Evolutionary conservation across 805 yeast species (phyloP).

Genomic region (Metschnikowia kunwiensis): DNA sequence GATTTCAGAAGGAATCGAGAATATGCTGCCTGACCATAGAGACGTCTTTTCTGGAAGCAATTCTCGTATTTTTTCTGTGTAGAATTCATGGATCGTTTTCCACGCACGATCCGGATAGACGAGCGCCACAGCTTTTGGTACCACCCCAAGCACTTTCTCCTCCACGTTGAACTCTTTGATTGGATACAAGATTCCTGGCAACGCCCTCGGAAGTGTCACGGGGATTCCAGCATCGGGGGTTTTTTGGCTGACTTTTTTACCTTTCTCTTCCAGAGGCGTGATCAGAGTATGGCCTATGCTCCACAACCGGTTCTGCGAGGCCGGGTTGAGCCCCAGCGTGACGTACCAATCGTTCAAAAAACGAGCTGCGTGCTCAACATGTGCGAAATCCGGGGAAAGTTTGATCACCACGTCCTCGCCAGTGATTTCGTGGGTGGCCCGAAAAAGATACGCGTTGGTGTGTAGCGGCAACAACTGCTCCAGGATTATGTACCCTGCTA

Average conservation of each 20-base stretch:
- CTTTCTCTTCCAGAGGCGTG: no score
- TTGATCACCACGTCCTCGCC: constrained; percentile 21
- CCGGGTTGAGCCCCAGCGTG: constrained; percentile 25
- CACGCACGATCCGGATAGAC: constrained; percentile 22
- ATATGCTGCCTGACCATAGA: constrained; percentile 12
- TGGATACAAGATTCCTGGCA: constrained; percentile 32
- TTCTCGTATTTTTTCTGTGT: constrained; percentile 9
- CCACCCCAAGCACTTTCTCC: constrained; percentile 2
- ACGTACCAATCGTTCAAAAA: constrained; percentile 36
- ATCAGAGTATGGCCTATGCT: constrained; percentile 10
- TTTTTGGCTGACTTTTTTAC: background rate
- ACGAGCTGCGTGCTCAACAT: constrained; percentile 23
- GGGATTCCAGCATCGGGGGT: constrained; percentile 13
- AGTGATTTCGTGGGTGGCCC: constrained; percentile 18
- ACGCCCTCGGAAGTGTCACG: constrained; percentile 25
- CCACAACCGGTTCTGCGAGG: constrained; percentile 18
- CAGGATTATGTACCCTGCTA: constrained; percentile 25
- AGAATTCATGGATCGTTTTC: constrained; percentile 16
- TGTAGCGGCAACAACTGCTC: constrained; percentile 17
- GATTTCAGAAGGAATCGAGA: constrained; percentile 13
- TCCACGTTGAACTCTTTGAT: constrained; percentile 17
- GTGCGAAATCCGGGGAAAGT: constrained; percentile 24
- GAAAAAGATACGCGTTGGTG: constrained; percentile 17
- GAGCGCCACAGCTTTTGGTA: constrained; percentile 21
- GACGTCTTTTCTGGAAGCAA: constrained; percentile 5